Percentiles rank a stretch among this genome's conserved stretches.
Conservation (phyloP, 768 basidiomycete species). For the Cubamyces sp. region DNA sequence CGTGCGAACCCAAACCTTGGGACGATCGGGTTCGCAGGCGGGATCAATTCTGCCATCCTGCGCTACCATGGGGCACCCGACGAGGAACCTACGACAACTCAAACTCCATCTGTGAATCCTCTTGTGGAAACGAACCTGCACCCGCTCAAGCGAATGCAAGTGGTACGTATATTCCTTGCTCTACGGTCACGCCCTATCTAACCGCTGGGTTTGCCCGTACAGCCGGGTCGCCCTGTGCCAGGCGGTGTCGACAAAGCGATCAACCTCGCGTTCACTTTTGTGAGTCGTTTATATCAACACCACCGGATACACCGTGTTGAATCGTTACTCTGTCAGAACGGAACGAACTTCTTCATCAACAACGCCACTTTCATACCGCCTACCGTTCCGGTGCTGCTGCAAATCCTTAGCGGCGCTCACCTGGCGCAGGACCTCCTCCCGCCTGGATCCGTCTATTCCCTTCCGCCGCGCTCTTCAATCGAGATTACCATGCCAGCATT, state of each 20-base stretch:
- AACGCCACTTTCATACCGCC: conserved; percentile 43
- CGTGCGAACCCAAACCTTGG: conserved; percentile 21
- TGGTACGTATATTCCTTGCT: background rate
- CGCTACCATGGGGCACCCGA: conserved; percentile 43
- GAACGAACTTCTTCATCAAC: conserved; percentile 39
- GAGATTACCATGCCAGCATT: conserved; percentile 50
- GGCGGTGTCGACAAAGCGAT: conserved; percentile 27
- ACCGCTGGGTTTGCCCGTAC: background rate
- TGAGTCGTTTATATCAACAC: conserved; percentile 4
- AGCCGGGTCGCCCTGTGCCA: conserved; percentile 25
- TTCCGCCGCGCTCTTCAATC: conserved; percentile 50
- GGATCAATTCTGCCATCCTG: conserved; percentile 49
- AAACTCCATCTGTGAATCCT: conserved; percentile 4
- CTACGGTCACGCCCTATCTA: background rate
- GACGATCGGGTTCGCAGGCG: conserved; percentile 36
- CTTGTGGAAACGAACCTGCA: conserved; percentile 25
- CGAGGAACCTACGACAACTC: conserved; percentile 38
- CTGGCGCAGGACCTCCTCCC: conserved; percentile 54
- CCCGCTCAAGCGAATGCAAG: conserved; percentile 16
- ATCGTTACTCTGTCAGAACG: conserved; percentile 31
- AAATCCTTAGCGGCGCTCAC: conserved; percentile 58
- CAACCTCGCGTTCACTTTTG: conserved; percentile 26
- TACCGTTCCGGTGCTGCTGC: conserved; percentile 55
- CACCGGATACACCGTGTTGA: background rate
- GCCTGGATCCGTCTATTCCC: conserved; percentile 46